These are phyloP conservation scores for Ophiocordyceps camponoti-leonardi DNA, from an alignment of 2,329 filamentous ascomycete genomes.

Conservation along the genomic window DNA sequence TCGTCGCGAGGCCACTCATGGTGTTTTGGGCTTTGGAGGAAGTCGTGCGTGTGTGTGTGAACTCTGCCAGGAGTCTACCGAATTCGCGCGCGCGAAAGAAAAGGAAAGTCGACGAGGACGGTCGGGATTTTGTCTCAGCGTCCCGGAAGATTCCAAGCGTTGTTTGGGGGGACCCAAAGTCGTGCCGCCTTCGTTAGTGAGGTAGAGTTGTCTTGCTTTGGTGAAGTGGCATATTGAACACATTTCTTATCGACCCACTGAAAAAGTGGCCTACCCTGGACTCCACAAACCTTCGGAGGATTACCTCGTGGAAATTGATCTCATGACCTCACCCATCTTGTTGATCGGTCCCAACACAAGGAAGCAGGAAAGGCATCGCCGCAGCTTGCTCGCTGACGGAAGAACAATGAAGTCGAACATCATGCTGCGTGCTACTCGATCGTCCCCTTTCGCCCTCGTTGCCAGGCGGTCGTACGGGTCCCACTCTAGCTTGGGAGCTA, in stretches of 20 bases:
- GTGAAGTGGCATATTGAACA: not conserved
- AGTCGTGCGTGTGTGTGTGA: not conserved
- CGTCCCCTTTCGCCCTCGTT: constrained; percentile 12
- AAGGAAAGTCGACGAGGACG: not conserved
- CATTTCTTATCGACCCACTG: not conserved
- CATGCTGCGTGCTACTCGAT: constrained; percentile 18
- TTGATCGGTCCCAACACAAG: no score
- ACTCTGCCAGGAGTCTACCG: not conserved
- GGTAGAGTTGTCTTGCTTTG: not conserved
- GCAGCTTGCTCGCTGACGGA: not conserved
- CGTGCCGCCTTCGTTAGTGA: constrained; percentile 6
- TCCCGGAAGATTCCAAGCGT: constrained; percentile 11
- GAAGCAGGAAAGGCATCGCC: no score
- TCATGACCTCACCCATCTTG: no score
- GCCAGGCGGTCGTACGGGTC: constrained; percentile 39
- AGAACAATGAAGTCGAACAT: constrained; percentile 24
- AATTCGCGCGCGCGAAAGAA: not conserved
- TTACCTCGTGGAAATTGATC: no score
- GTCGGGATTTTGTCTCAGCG: not conserved
- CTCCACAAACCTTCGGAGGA: no score
- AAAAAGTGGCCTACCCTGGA: no score
- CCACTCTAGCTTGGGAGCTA: constrained; percentile 26
- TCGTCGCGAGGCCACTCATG: constrained; percentile 60
- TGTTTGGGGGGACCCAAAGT: constrained; percentile 14
- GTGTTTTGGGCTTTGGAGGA: constrained; percentile 14